These are phyloP conservation scores for Melocanna baccifera DNA, from an alignment of 176 grass and related monocot species.

Conservation along the genomic window DNA sequence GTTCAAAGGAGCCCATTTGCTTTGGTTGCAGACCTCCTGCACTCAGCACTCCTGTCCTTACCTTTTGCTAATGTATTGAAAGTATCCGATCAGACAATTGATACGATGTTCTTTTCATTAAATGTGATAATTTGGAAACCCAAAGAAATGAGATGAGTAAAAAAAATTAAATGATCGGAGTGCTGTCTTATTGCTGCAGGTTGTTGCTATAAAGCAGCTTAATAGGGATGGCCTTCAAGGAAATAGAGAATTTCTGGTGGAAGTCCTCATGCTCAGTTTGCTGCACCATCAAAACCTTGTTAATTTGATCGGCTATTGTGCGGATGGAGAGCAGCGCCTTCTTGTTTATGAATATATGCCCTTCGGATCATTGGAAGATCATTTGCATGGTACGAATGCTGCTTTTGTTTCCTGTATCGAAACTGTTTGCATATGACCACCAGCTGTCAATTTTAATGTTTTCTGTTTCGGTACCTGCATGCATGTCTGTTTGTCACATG, in stretches of 20 bases:
- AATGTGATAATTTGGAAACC: not conserved
- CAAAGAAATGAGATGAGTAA: not conserved
- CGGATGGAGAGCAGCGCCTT: conserved; percentile 87
- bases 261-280: conserved; percentile 83
- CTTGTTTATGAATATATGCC: conserved; percentile 94
- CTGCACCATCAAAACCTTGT: conserved; percentile 87
- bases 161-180: not conserved
- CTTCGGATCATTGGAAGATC: conserved; percentile 88
- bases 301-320: conserved; percentile 84
- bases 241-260: conserved; percentile 83
- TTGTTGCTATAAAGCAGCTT: conserved; percentile 83
- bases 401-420: conserved; percentile 7
- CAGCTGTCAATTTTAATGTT: conserved; percentile 16
- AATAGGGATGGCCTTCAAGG: conserved; percentile 88
- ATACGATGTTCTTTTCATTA: not conserved
- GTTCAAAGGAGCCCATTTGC: not conserved
- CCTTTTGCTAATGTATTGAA: conserved; percentile 3
- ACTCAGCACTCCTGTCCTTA: not conserved
- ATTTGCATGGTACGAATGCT: conserved; percentile 68
- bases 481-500: conserved; percentile 26
- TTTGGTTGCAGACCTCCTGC: not conserved
- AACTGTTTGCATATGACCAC: conserved; percentile 23
- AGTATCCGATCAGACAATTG: not conserved
- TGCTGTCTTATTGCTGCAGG: conserved; percentile 38
- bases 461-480: conserved; percentile 6